A percentile compares a stretch with the other conserved stretches of the same genome.
These are phyloP conservation scores for Irpex sp. DNA, from an alignment of 1,284 basidiomycete species.

Conservation along the genomic window DNA sequence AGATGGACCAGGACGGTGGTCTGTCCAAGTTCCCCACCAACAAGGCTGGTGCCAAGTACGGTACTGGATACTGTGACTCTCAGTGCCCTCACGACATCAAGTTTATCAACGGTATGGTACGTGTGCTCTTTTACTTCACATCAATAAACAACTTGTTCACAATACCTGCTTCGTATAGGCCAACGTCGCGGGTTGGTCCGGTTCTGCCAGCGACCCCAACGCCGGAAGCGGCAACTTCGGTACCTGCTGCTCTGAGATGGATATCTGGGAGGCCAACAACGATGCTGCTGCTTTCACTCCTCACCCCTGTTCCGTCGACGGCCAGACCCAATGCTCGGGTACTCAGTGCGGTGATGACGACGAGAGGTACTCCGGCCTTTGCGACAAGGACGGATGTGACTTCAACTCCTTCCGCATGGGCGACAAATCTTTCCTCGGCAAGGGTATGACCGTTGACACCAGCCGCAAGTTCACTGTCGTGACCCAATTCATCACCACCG, in stretches of 20 bases:
- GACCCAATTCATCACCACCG: conserved; percentile 50
- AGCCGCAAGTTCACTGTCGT: conserved; percentile 47
- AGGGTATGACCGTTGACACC: conserved; percentile 40
- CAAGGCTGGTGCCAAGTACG: conserved; percentile 49
- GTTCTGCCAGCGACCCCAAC: conserved; percentile 27
- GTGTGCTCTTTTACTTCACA: conserved; percentile 19
- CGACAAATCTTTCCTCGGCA: conserved; percentile 45
- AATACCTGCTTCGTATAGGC: conserved; percentile 21
- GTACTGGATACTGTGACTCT: conserved; percentile 53
- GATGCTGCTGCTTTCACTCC: conserved; percentile 48
- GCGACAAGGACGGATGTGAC: conserved; percentile 52
- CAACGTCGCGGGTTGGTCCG: conserved; percentile 31
- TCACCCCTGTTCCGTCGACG: conserved; percentile 41
- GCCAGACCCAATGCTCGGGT: conserved; percentile 36
- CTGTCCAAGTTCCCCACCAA: conserved; percentile 32
- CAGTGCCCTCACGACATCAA: conserved; percentile 58
- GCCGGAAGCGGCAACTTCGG: conserved; percentile 39
- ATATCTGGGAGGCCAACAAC: conserved; percentile 57
- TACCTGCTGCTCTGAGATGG: conserved; percentile 57
- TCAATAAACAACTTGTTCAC: conserved; percentile 20
- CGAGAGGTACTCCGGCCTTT: conserved; percentile 36
- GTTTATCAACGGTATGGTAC: conserved; percentile 51
- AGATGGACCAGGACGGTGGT: conserved; percentile 38
- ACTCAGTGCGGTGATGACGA: conserved; percentile 28
- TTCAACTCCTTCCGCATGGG: conserved; percentile 59